Percentiles rank a stretch among this genome's conserved stretches.
Evolutionary conservation across 2,329 filamentous ascomycete genomes (phyloP).

Genomic region (Rosellinia necatrix): DNA sequence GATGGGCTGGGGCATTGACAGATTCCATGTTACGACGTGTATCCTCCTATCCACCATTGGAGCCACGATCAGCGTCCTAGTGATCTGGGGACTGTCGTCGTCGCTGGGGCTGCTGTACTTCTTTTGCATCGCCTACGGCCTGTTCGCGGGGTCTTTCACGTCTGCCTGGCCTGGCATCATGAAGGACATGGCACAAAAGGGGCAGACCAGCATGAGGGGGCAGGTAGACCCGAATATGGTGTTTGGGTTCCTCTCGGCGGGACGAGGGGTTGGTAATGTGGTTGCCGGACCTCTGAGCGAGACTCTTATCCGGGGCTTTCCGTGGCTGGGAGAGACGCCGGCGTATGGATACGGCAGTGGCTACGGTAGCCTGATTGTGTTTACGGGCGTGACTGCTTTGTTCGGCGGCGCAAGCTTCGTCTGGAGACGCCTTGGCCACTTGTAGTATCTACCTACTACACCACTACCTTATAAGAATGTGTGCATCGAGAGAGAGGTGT

Average conservation of each 20-base stretch:
- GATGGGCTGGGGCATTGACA: slow-evolving; percentile 63
- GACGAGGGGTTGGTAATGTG: slow-evolving; percentile 65
- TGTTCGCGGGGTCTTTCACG: slow-evolving; percentile 68
- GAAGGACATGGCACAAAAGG: slow-evolving; percentile 45
- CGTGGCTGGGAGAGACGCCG: slow-evolving; percentile 47
- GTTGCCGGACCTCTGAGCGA: slow-evolving; percentile 61
- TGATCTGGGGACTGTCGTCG: slow-evolving; percentile 65
- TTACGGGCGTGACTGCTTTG: slow-evolving; percentile 58
- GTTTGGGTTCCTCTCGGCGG: slow-evolving; percentile 61
- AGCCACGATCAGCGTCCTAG: slow-evolving; percentile 59
- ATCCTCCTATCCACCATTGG: slow-evolving; percentile 62
- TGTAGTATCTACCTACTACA: slow-evolving; percentile 30
- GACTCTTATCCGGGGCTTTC: slow-evolving; percentile 51
- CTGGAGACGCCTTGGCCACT: slow-evolving; percentile 42
- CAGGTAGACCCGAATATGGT: slow-evolving; percentile 57
- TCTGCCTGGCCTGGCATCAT: slow-evolving; percentile 66
- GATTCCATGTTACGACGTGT: slow-evolving; percentile 57
- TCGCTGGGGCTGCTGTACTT: slow-evolving; percentile 59
- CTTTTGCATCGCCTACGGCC: slow-evolving; percentile 66
- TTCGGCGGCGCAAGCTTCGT: slow-evolving; percentile 52
- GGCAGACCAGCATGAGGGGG: slow-evolving; percentile 25
- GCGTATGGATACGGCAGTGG: slow-evolving; percentile 53
- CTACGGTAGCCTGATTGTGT: slow-evolving; percentile 60
- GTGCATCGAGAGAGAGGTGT: too few species aligned
- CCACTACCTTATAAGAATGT: too few species aligned